These are phyloP conservation scores for Sporobolomyces pararoseus DNA, from an alignment of 768 basidiomycete genomes.

Conservation along the genomic window DNA sequence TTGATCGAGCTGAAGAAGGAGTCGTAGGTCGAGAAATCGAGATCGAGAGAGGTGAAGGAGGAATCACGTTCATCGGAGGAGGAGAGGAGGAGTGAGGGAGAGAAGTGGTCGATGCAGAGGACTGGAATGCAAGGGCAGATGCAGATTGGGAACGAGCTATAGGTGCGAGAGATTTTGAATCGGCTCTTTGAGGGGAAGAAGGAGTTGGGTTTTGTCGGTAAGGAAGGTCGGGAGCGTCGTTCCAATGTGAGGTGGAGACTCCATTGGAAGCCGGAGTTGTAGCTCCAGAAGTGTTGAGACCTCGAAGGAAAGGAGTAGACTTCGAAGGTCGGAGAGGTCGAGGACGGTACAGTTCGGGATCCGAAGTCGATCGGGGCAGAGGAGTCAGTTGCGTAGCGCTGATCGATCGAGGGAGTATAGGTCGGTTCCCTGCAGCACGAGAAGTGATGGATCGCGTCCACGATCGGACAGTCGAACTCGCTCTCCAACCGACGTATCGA, in stretches of 20 bases:
- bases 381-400: conserved; percentile 19
- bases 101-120: background rate
- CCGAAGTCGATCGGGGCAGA: conserved; percentile 18
- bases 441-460: background rate
- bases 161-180: background rate
- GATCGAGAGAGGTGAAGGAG: background rate
- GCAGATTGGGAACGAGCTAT: background rate
- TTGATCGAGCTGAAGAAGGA: background rate
- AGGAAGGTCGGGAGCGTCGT: conserved; percentile 31
- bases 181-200: background rate
- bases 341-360: conserved; percentile 19
- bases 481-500: conserved; percentile 15
- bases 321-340: conserved; percentile 24
- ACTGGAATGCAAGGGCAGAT: background rate
- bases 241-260: conserved; percentile 12
- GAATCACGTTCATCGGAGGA: conserved; percentile 18
- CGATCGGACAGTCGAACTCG: conserved; percentile 24
- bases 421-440: background rate
- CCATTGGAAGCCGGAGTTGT: background rate
- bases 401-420: conserved; percentile 8
- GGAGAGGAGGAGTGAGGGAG: background rate
- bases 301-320: conserved; percentile 36
- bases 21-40: conserved; percentile 28
- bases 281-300: background rate
- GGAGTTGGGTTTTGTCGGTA: conserved; percentile 5